phyloP scores from a whole-genome alignment of 208 protist genomes.

The Tritrichomonas foetus region DNA sequence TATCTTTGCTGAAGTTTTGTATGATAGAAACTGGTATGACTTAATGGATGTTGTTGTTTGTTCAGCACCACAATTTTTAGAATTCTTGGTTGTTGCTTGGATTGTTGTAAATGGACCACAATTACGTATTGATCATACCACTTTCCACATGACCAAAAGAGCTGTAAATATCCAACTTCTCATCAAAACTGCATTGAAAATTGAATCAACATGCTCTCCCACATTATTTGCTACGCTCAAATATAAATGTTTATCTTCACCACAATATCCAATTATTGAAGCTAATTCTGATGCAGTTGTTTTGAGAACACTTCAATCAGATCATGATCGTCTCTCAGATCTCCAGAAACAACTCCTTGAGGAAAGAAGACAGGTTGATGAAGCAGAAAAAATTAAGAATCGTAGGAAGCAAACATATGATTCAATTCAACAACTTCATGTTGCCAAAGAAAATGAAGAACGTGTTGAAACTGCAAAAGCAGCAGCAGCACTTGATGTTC shows the following conservation, averaged over 20 bases:
- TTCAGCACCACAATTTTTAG: background rate
- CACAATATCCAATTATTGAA: background rate
- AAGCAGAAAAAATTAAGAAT: background rate
- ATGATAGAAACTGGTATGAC: background rate
- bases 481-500: background rate
- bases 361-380: background rate
- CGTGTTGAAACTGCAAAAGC: background rate
- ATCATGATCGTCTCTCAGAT: background rate
- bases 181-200: background rate
- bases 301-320: background rate
- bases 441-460: background rate
- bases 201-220: background rate
- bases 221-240: background rate
- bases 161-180: background rate
- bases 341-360: background rate
- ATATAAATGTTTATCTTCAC: background rate
- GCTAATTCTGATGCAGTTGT: background rate
- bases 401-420: background rate
- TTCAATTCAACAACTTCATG: background rate
- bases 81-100: conserved; percentile 31
- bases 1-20: background rate
- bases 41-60: background rate
- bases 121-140: background rate
- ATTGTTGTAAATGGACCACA: background rate
- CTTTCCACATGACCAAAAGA: background rate